Evolutionary conservation across 441 rosid genomes (phyloP), one percentile per base, ranked within the genome.

Genomic region (Raphanus hybrid): DNA sequence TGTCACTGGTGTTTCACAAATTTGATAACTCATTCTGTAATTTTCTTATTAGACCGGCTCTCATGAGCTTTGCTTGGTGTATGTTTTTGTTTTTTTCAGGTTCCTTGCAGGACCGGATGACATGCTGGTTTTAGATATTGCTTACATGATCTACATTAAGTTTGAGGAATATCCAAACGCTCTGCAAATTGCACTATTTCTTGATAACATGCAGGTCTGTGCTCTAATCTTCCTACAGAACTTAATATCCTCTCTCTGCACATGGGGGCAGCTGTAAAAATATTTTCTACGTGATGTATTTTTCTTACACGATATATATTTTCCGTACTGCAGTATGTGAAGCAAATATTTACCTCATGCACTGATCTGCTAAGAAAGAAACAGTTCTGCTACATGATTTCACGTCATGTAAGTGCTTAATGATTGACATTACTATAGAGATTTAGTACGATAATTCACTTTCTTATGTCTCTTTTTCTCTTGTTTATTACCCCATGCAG

Each of bases 91-190:
- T 69, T 59, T 59, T 61, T 84, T 78, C 90, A 96, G 99, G 83
- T 93, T 88, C 81, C 93, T 93, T 74, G 96, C 97, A 67, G 97
- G 98, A 68, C 98, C 99, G 71, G 99, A 96, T 85, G 98, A 96
- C 83, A 75, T 79, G 86, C 64, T 87, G 67, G 96, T 92, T 71
- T 81, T 90, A 34, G 96, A 92, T 80, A 88, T 93, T 70, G 93
- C 98, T 0, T 90, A 92, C 84, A 77, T 82, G 89, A 93, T 96
- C 79, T 90, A 92, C 86, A 82, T 87, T 50, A 96, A 92, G 83
- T 96, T 86, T 66, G 87, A 81, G 80, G 97, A 96, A 69, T 89
- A 80, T 65, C 84, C 97, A 48, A 92, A 86, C 75, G 97, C 98
- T 39, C 90, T 96, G 65, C 97, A 93, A 82, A 91, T 96, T 77